Evolutionary conservation across 768 basidiomycete species (phyloP).

Genomic region (Aureoboletus auriporus): DNA sequence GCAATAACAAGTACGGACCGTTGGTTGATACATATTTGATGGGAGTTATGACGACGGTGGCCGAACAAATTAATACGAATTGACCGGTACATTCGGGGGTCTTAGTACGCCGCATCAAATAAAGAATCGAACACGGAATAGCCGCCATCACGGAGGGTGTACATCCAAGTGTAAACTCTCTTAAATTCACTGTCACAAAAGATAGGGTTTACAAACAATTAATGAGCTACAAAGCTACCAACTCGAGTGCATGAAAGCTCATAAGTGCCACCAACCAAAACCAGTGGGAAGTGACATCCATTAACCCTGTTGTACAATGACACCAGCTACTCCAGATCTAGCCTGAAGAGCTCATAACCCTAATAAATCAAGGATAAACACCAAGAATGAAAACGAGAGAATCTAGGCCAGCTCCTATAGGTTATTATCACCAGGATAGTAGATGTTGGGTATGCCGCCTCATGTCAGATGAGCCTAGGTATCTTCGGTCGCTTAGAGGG

Average conservation of each 20-base stretch:
- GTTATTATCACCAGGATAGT: constrained; percentile 23
- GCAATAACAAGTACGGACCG: no score
- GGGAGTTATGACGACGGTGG: no score
- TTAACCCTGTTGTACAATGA: constrained; percentile 5
- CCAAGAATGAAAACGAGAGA: background rate
- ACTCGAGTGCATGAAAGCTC: constrained; percentile 5
- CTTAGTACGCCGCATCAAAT: no score
- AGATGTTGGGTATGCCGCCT: constrained; percentile 28
- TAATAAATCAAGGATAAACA: constrained; percentile 16
- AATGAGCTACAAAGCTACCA: constrained; percentile 7
- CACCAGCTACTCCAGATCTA: constrained; percentile 8
- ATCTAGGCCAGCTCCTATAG: constrained; percentile 12
- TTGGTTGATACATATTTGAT: no score
- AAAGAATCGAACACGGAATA: no score
- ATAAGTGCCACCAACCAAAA: constrained; percentile 8
- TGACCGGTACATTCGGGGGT: no score
- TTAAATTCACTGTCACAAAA: constrained; percentile 5
- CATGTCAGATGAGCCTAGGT: constrained; percentile 37
- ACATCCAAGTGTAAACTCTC: no score
- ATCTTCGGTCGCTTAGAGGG: constrained; percentile 16
- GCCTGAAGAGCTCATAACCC: constrained; percentile 5
- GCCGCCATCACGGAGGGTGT: no score
- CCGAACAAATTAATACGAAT: no score
- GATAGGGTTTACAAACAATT: background rate
- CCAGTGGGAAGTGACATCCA: constrained; percentile 10